These are phyloP conservation scores for Cladosporium sp. DNA, from an alignment of 2,329 filamentous ascomycete species.

Conservation along the genomic window DNA sequence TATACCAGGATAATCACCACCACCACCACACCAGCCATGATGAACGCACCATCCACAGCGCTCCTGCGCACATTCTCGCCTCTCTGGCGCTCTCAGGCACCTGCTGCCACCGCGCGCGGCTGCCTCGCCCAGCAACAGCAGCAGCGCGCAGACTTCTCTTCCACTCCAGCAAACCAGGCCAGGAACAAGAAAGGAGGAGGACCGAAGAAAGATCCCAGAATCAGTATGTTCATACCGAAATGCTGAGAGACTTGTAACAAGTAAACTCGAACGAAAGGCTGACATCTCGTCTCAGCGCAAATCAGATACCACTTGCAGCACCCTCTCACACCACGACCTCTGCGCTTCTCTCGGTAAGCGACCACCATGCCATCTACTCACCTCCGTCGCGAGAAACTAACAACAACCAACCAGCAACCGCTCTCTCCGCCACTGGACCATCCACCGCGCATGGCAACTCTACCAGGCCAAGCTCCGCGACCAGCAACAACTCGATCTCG, in stretches of 20 bases:
- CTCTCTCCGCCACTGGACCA: conserved; percentile 93
- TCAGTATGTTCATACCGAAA: conserved; percentile 24
- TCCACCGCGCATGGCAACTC: conserved; percentile 91
- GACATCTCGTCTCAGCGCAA: conserved; percentile 40
- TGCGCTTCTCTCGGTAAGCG: conserved; percentile 70
- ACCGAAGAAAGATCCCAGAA: conserved; percentile 31
- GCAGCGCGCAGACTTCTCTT: conserved; percentile 31
- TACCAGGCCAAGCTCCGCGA: conserved; percentile 65
- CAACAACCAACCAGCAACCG: conserved; percentile 49
- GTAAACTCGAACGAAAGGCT: conserved; percentile 12
- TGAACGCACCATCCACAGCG: conserved; percentile 25
- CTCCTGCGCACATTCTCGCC: conserved; percentile 26
- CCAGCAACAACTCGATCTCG: conserved; percentile 63
- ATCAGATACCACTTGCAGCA: conserved; percentile 69
- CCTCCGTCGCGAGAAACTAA: neutral
- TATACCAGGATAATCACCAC: neutral
- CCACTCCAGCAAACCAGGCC: conserved; percentile 33
- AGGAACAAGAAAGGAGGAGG: conserved; percentile 33
- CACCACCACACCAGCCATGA: conserved; percentile 11
- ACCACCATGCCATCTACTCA: neutral
- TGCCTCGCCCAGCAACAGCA: conserved; percentile 22
- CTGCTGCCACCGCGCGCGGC: conserved; percentile 22
- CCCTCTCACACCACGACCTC: conserved; percentile 65
- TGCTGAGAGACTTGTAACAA: neutral
- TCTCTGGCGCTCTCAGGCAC: conserved; percentile 13